phyloP scores from a whole-genome alignment of 108 stramenopile species.

The Cyclotella kingstonii region DNA sequence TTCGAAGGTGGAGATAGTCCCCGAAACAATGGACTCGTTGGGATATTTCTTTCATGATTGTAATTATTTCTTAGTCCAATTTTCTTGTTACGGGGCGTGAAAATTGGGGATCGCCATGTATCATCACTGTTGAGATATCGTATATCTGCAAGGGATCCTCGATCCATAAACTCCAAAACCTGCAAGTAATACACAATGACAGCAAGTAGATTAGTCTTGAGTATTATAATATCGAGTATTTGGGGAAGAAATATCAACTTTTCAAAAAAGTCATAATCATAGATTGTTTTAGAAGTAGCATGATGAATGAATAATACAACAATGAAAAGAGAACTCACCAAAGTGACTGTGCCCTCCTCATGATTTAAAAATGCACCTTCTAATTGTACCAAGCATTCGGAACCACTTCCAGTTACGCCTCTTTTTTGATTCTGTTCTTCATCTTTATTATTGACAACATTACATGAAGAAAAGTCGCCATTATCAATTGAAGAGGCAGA shows the following conservation, averaged over 20 bases:
- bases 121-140: conserved; percentile 13
- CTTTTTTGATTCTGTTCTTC: no score
- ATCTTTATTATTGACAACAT: not conserved
- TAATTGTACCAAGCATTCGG: conserved; percentile 67
- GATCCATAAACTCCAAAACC: conserved; percentile 84
- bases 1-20: conserved; percentile 10
- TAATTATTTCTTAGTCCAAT: not conserved
- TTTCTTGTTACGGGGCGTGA: not conserved
- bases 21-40: conserved; percentile 34
- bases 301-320: not conserved
- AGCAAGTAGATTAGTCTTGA: no score
- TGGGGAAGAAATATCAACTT: not conserved
- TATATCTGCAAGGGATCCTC: conserved; percentile 55
- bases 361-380: conserved; percentile 73
- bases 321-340: conserved; percentile 5
- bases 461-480: not conserved
- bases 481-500: not conserved
- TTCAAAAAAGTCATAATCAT: not conserved
- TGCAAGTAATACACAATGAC: no score
- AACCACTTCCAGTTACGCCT: conserved; percentile 22
- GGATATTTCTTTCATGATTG: not conserved
- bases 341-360: conserved; percentile 11
- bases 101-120: no score
- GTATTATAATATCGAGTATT: no score
- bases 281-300: not conserved